Percentiles rank a stretch among this genome's conserved stretches.
Evolutionary conservation across 768 basidiomycete species (phyloP).

Genomic region (Serendipita vermifera): DNA sequence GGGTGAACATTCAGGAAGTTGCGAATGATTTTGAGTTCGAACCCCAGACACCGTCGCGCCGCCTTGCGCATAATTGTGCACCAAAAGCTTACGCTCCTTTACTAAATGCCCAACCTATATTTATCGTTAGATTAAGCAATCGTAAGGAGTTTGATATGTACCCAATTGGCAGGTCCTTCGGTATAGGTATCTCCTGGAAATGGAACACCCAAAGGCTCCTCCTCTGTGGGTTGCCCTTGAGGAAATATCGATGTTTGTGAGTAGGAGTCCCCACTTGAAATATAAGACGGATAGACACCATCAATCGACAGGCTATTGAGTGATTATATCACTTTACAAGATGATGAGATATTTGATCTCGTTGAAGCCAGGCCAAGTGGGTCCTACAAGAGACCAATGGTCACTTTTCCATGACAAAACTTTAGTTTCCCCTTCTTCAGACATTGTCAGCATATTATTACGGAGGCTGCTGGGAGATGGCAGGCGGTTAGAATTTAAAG

Average conservation of each 20-base stretch:
- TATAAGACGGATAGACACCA: background rate
- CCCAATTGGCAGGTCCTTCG: slow-evolving; percentile 47
- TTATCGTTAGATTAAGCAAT: slow-evolving; percentile 21
- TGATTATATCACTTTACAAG: slow-evolving; percentile 32
- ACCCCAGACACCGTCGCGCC: slow-evolving; percentile 37
- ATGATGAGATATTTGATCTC: slow-evolving; percentile 34
- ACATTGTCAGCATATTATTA: no score
- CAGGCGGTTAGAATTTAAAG: no score
- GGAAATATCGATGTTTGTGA: slow-evolving; percentile 23
- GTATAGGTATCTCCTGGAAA: slow-evolving; percentile 41
- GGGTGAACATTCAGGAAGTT: slow-evolving; percentile 26
- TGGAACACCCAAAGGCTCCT: slow-evolving; percentile 35
- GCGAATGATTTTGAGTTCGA: slow-evolving; percentile 15
- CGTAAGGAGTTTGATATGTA: slow-evolving; percentile 35
- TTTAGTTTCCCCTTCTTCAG: no score
- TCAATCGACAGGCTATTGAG: background rate
- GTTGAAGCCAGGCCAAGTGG: slow-evolving; percentile 33
- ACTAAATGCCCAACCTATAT: slow-evolving; percentile 19
- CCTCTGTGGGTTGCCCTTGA: slow-evolving; percentile 24
- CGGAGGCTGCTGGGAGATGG: no score
- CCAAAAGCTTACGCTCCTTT: slow-evolving; percentile 29
- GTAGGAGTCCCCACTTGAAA: slow-evolving; percentile 51
- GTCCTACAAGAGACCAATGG: slow-evolving; percentile 12
- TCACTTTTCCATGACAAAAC: background rate
- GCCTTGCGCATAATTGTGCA: slow-evolving; percentile 46